Conservation (phyloP, 2,329 filamentous ascomycete genomes). For the Aspergillus felis region DNA sequence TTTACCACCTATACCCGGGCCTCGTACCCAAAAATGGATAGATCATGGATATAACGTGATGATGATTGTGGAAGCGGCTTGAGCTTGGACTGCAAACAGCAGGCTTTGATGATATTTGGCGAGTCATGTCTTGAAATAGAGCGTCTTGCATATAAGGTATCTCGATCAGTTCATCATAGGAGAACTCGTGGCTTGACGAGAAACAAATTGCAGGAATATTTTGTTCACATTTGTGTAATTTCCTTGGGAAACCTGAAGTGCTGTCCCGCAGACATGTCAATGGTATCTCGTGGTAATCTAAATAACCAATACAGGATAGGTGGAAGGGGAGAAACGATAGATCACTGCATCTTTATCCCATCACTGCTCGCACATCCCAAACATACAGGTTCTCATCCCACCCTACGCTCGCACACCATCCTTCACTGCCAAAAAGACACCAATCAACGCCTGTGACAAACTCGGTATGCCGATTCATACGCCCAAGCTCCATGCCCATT, state of each 20-base stretch:
- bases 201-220: not conserved
- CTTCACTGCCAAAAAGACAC: slow-evolving; percentile 93
- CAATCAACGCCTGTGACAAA: slow-evolving; percentile 96
- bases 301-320: slow-evolving; percentile 19
- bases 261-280: not conserved
- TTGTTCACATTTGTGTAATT: not conserved
- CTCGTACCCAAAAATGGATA: slow-evolving; percentile 9
- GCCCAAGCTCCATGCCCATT: slow-evolving; percentile 68
- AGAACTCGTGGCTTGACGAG: not conserved
- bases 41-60: not conserved
- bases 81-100: not conserved
- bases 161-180: not conserved
- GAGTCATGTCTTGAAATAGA: not conserved
- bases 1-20: not conserved
- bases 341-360: slow-evolving; percentile 35
- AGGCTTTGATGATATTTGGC: not conserved
- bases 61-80: not conserved
- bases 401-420: slow-evolving; percentile 89
- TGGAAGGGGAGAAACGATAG: slow-evolving; percentile 4
- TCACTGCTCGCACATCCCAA: slow-evolving; percentile 77
- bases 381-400: slow-evolving; percentile 92
- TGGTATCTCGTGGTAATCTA: slow-evolving; percentile 21
- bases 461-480: slow-evolving; percentile 92
- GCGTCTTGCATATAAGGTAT: not conserved
- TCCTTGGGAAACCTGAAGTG: not conserved